These are phyloP conservation scores for Hemisphaericaspora xylanilytica DNA, from an alignment of 1,139 yeast species.

Conservation along the genomic window DNA sequence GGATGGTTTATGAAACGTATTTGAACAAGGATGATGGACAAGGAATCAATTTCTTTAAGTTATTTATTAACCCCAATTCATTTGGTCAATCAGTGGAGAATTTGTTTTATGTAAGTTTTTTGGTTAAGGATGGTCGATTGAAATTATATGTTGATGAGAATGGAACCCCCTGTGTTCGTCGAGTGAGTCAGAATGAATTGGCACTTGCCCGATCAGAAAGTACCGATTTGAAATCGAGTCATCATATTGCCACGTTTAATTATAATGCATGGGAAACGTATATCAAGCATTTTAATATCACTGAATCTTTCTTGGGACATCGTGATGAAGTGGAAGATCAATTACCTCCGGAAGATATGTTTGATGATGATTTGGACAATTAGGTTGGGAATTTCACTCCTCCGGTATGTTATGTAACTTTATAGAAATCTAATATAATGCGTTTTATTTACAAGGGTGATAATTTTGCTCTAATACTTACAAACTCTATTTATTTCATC, in stretches of 20 bases:
- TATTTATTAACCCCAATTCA: slow-evolving; percentile 71
- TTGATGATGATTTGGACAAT: slow-evolving; percentile 6
- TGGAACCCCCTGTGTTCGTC: slow-evolving; percentile 36
- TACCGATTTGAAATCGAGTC: slow-evolving; percentile 28
- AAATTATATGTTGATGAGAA: slow-evolving; percentile 46
- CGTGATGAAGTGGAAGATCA: slow-evolving; percentile 34
- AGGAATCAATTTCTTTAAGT: slow-evolving; percentile 59
- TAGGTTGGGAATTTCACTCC: slow-evolving; percentile 1
- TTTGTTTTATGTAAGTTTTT: slow-evolving; percentile 75
- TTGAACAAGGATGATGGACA: slow-evolving; percentile 24
- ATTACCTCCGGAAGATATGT: slow-evolving; percentile 21
- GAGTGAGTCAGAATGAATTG: slow-evolving; percentile 17
- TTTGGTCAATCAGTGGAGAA: slow-evolving; percentile 82
- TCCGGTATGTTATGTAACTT: background rate
- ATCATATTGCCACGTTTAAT: slow-evolving; percentile 71
- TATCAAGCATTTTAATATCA: slow-evolving; percentile 50
- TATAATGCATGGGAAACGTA: slow-evolving; percentile 60
- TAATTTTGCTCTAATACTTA: slow-evolving; percentile 11
- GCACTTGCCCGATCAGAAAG: slow-evolving; percentile 11
- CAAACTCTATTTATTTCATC: slow-evolving; percentile 14
- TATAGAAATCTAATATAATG: background rate
- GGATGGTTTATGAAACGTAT: slow-evolving; percentile 42
- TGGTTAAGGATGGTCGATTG: slow-evolving; percentile 70
- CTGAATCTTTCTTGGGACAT: slow-evolving; percentile 52
- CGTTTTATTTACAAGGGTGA: slow-evolving; percentile 4